A percentile compares a stretch with the other conserved stretches of the same genome.
phyloP scores from a whole-genome alignment of 352 stramenopile species.

The Phytopythium kandeliae region DNA sequence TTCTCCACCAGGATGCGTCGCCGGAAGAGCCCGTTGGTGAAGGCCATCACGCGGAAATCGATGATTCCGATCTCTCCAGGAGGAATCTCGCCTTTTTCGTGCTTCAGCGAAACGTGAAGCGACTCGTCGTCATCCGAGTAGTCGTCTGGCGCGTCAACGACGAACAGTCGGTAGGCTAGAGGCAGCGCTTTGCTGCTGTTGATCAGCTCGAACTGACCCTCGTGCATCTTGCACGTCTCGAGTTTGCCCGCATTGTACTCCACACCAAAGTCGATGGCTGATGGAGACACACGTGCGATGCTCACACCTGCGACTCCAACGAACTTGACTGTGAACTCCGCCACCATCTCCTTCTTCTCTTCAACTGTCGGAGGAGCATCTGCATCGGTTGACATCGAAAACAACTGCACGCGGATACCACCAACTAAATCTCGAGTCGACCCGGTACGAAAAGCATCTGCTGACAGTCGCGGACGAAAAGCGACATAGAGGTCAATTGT shows the following conservation, averaged over 20 bases:
- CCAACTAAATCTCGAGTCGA: constrained; percentile 74
- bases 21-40: constrained; percentile 71
- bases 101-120: constrained; percentile 57
- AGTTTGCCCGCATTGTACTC: constrained; percentile 50
- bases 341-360: constrained; percentile 68
- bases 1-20: constrained; percentile 82
- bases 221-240: constrained; percentile 40
- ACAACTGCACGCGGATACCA: constrained; percentile 85
- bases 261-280: constrained; percentile 71
- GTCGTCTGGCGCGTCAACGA: constrained; percentile 45
- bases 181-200: constrained; percentile 82
- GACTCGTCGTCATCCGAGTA: constrained; percentile 80
- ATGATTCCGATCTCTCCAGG: constrained; percentile 50
- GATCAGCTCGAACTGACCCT: constrained; percentile 69
- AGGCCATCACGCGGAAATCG: constrained; percentile 58
- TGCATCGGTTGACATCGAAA: constrained; percentile 20
- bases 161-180: constrained; percentile 67
- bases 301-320: constrained; percentile 76
- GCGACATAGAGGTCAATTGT: constrained; percentile 74
- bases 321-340: constrained; percentile 89
- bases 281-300: constrained; percentile 60
- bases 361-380: constrained; percentile 8
- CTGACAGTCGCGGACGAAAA: constrained; percentile 71
- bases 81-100: constrained; percentile 68
- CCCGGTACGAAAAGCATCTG: constrained; percentile 77